Percentiles rank a stretch among this genome's conserved stretches.
Evolutionary conservation across 2,329 filamentous ascomycete species (phyloP).

Genomic region (Talaromyces sp.): DNA sequence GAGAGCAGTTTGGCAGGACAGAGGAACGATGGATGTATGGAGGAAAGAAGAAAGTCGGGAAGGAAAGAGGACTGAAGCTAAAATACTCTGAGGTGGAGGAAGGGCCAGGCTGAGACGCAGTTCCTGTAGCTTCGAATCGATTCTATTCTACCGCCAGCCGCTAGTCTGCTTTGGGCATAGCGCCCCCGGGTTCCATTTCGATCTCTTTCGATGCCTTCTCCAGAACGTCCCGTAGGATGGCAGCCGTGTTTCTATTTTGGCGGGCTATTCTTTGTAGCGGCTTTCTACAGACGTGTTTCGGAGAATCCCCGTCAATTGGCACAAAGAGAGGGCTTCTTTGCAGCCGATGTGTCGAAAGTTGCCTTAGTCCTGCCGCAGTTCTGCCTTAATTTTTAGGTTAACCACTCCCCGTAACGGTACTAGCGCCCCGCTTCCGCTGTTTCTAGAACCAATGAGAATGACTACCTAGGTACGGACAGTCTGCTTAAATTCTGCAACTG

Average conservation of each 20-base stretch:
- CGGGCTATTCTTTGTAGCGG: not conserved
- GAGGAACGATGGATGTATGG: slow-evolving; percentile 20
- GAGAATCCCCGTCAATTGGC: not conserved
- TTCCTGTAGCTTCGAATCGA: slow-evolving; percentile 23
- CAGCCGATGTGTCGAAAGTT: not conserved
- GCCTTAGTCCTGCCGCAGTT: not conserved
- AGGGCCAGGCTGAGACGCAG: slow-evolving; percentile 3
- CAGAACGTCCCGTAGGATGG: not conserved
- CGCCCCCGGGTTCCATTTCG: not conserved
- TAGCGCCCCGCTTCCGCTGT: not conserved
- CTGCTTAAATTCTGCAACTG: not conserved
- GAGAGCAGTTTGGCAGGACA: slow-evolving; percentile 23
- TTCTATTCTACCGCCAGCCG: slow-evolving; percentile 20
- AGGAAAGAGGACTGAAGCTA: slow-evolving; percentile 24
- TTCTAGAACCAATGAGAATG: not conserved
- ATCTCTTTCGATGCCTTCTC: slow-evolving; percentile 16
- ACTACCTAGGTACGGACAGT: no score
- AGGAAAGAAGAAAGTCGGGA: slow-evolving; percentile 19
- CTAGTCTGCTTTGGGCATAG: slow-evolving; percentile 12
- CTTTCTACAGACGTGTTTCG: not conserved
- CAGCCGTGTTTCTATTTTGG: not conserved
- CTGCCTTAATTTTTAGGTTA: slow-evolving; percentile 11
- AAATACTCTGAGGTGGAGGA: slow-evolving; percentile 23
- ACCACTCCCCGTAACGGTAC: not conserved
- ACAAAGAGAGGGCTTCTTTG: not conserved